A percentile compares a stretch with the other conserved stretches of the same genome.
These are phyloP conservation scores for Coelastrella sp. DNA, from an alignment of 139 green algal species.

Conservation along the genomic window DNA sequence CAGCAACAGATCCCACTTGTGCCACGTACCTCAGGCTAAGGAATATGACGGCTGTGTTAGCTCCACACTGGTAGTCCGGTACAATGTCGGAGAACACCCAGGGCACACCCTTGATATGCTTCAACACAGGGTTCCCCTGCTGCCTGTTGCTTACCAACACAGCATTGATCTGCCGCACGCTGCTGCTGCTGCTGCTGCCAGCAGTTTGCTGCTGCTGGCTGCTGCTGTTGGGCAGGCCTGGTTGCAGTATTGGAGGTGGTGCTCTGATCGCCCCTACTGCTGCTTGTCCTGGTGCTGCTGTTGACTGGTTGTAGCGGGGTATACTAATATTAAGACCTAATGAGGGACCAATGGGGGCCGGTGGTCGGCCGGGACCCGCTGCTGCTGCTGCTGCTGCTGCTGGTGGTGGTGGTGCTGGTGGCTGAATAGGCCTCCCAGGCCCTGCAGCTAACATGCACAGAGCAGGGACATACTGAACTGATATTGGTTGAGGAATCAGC, in stretches of 20 bases:
- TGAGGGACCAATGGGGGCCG: background rate
- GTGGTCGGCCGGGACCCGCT: background rate
- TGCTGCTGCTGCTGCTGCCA: background rate
- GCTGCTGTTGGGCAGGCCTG: background rate
- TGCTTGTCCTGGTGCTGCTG: background rate
- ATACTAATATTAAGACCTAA: background rate
- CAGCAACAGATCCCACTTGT: background rate
- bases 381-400: conserved; percentile 26
- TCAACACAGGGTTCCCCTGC: conserved; percentile 91
- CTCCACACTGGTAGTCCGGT: conserved; percentile 88
- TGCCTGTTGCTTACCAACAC: conserved; percentile 86
- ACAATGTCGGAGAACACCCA: conserved; percentile 84
- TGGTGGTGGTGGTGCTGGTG: too few relatives aligned
- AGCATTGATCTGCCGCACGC: conserved; percentile 59
- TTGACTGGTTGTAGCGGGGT: conserved; percentile 25
- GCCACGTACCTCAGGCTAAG: conserved; percentile 76
- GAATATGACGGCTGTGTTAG: conserved; percentile 80
- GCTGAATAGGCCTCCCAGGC: background rate
- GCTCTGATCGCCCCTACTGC: background rate
- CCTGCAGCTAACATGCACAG: background rate
- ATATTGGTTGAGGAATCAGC: background rate
- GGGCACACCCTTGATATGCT: conserved; percentile 82
- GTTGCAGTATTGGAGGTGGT: background rate
- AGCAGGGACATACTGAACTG: background rate
- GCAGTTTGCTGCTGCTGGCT: conserved; percentile 13